Conservation (phyloP, 202 grass and related monocot species). For the Zoysia matrella region DNA sequence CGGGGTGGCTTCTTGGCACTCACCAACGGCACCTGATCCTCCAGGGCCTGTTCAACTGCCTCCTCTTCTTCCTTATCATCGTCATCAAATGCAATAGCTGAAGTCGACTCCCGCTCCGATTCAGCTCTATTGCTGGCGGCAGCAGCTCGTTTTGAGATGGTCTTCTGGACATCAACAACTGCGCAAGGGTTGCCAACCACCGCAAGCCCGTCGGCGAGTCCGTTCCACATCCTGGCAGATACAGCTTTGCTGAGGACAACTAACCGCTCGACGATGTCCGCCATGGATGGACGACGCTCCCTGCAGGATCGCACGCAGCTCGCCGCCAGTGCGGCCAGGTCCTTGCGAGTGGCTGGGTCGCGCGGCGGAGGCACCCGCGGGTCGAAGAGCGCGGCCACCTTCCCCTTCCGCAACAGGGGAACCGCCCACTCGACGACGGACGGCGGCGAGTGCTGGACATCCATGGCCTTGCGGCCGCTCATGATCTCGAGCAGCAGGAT, state of each 20-base stretch:
- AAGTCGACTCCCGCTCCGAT: constrained; percentile 43
- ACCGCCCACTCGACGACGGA: constrained; percentile 97
- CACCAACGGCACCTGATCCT: constrained; percentile 54
- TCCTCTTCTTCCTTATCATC: constrained; percentile 56
- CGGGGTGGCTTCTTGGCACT: constrained; percentile 60
- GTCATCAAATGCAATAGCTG: constrained; percentile 50
- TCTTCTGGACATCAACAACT: constrained; percentile 79
- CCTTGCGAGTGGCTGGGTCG: constrained; percentile 54
- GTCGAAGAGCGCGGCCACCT: constrained; percentile 72
- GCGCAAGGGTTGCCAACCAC: constrained; percentile 90
- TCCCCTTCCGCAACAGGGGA: constrained; percentile 79
- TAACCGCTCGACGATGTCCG: constrained; percentile 76
- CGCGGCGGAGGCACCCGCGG: constrained; percentile 68
- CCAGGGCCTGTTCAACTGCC: constrained; percentile 21
- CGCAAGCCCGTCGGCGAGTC: constrained; percentile 66
- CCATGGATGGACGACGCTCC: constrained; percentile 82
- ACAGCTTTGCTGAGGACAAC: constrained; percentile 63
- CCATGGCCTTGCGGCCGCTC: constrained; percentile 95
- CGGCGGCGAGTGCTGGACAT: constrained; percentile 88
- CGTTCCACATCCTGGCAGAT: constrained; percentile 79
- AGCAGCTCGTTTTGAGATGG: constrained; percentile 61
- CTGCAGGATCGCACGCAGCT: constrained; percentile 86
- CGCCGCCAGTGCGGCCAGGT: constrained; percentile 75
- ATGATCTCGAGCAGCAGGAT: constrained; percentile 98
- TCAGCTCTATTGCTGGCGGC: constrained; percentile 36